These are phyloP conservation scores for Pichia kudriavzevii DNA, from an alignment of 1,139 yeast species.

Conservation along the genomic window DNA sequence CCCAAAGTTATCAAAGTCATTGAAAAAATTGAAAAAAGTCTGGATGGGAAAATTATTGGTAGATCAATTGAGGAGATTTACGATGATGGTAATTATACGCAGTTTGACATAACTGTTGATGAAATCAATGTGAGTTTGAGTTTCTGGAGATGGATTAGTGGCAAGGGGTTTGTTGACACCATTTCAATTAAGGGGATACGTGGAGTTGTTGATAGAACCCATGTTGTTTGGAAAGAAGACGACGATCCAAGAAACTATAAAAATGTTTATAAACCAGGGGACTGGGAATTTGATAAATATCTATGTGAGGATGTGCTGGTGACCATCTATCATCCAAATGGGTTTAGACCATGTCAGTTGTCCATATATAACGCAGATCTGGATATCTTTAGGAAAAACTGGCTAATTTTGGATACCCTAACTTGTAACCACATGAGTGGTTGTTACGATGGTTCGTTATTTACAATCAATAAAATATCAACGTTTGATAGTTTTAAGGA, in stretches of 20 bases:
- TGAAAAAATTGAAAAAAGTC: slow-evolving; percentile 41
- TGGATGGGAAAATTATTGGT: slow-evolving; percentile 12
- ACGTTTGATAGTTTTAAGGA: slow-evolving; percentile 38
- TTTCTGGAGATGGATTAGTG: slow-evolving; percentile 81
- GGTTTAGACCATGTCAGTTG: slow-evolving; percentile 75
- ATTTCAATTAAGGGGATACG: slow-evolving; percentile 78
- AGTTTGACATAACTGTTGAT: slow-evolving; percentile 84
- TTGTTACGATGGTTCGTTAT: slow-evolving; percentile 84
- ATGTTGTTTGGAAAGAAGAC: slow-evolving; percentile 72
- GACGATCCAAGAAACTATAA: slow-evolving; percentile 80
- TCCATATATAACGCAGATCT: slow-evolving; percentile 82
- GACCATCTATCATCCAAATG: slow-evolving; percentile 72
- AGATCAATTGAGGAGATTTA: slow-evolving; percentile 20
- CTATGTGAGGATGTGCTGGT: slow-evolving; percentile 79
- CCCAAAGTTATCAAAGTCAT: slow-evolving; percentile 53
- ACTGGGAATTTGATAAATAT: slow-evolving; percentile 82
- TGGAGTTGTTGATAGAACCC: slow-evolving; percentile 87
- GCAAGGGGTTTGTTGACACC: slow-evolving; percentile 78
- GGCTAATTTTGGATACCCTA: slow-evolving; percentile 82
- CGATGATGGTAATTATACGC: slow-evolving; percentile 94
- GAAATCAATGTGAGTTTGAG: slow-evolving; percentile 76
- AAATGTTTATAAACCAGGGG: slow-evolving; percentile 73
- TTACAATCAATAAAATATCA: slow-evolving; percentile 81
- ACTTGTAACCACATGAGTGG: slow-evolving; percentile 86
- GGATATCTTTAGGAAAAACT: slow-evolving; percentile 74